Evolutionary conservation across 2,329 filamentous ascomycete genomes (phyloP).

Genomic region (Huntiella decipiens): DNA sequence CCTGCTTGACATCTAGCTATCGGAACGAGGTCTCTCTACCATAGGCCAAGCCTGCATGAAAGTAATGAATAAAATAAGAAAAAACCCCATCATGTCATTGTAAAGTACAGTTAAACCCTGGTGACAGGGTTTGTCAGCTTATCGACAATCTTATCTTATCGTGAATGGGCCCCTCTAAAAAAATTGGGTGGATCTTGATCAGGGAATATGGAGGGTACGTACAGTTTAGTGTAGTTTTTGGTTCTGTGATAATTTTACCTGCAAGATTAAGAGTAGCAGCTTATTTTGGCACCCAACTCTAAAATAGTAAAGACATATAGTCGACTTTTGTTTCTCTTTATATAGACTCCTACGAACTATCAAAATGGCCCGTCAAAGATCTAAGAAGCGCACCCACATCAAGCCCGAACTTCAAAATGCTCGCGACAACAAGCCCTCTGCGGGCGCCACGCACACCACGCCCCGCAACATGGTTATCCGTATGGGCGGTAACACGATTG

Average conservation of each 20-base stretch:
- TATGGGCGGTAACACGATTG: conserved; percentile 84
- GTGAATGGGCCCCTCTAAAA: conserved; percentile 10
- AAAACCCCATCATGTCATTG: too few relatives aligned
- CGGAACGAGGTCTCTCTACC: too few relatives aligned
- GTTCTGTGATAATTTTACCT: background rate
- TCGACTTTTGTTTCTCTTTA: background rate
- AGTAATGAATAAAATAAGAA: too few relatives aligned
- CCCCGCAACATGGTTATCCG: conserved; percentile 98
- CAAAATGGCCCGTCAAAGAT: conserved; percentile 59
- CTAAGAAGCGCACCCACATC: conserved; percentile 77
- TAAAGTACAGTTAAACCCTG: too few relatives aligned
- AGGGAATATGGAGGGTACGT: background rate
- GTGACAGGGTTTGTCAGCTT: background rate
- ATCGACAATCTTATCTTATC: conserved; percentile 10
- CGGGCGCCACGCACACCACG: conserved; percentile 44
- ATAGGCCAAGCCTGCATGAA: too few relatives aligned
- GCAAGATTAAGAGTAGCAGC: background rate
- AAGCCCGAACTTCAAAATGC: conserved; percentile 43
- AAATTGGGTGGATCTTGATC: conserved; percentile 6
- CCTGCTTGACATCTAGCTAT: too few relatives aligned
- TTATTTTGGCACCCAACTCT: background rate
- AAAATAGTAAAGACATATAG: background rate
- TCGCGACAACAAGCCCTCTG: conserved; percentile 30
- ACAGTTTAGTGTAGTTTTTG: background rate
- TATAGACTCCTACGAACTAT: background rate